A percentile compares a stretch with the other conserved stretches of the same genome.
Conservation (phyloP, 2,329 filamentous ascomycete species). For the Xylaria multiplex region DNA sequence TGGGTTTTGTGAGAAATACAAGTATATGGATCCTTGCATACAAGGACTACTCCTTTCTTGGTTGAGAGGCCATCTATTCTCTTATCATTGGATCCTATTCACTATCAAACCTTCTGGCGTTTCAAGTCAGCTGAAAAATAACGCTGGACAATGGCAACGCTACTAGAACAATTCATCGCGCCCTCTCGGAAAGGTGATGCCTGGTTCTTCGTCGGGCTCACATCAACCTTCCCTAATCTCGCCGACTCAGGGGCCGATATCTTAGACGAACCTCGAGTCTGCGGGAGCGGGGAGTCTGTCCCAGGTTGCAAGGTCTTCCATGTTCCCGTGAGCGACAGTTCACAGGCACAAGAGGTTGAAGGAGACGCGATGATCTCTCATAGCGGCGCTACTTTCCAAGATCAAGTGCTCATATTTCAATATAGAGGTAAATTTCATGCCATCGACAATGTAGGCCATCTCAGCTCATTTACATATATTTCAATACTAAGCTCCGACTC, state of each 20-base stretch:
- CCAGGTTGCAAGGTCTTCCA: constrained; percentile 70
- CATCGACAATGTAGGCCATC: constrained; percentile 69
- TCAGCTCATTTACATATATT: not conserved
- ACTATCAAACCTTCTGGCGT: not conserved
- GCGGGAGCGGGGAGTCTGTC: constrained; percentile 50
- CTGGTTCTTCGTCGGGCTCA: constrained; percentile 66
- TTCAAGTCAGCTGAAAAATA: not conserved
- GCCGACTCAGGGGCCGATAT: constrained; percentile 51
- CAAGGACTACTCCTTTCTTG: not conserved
- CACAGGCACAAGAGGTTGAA: constrained; percentile 51
- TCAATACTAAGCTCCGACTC: constrained; percentile 33
- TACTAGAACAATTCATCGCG: constrained; percentile 35
- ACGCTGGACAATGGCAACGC: constrained; percentile 28
- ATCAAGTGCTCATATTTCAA: constrained; percentile 73
- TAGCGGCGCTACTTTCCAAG: constrained; percentile 53
- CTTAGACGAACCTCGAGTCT: constrained; percentile 53
- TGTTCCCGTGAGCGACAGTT: constrained; percentile 55
- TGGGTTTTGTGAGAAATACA: not conserved
- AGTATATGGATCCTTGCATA: not conserved
- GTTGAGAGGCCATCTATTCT: not conserved
- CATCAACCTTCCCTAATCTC: constrained; percentile 66
- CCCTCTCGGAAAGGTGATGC: constrained; percentile 43
- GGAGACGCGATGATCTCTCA: constrained; percentile 47
- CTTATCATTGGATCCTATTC: not conserved
- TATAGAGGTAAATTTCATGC: constrained; percentile 73